Conservation (phyloP, 2,329 filamentous ascomycete genomes). For the Cryphonectria nitschkei region DNA sequence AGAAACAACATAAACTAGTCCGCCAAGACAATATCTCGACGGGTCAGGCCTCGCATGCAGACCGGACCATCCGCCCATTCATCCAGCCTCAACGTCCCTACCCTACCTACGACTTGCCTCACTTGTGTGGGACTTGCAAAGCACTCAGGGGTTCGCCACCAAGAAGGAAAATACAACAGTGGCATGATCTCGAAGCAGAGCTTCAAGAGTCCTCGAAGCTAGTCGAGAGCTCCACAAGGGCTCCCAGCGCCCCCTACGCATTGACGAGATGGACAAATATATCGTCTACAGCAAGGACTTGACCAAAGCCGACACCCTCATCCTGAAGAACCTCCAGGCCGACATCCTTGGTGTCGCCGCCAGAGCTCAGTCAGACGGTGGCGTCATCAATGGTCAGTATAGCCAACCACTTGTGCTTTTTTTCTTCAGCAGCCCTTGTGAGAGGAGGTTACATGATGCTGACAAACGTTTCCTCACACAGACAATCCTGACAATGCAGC, state of each 20-base stretch:
- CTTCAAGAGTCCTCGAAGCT: not conserved
- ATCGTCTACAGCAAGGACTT: constrained; percentile 45
- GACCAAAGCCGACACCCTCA: constrained; percentile 45
- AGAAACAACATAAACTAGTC: not conserved
- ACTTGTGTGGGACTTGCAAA: not conserved
- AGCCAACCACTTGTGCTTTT: not conserved
- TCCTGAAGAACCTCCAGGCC: constrained; percentile 45
- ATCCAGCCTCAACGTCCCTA: not conserved
- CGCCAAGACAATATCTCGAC: not conserved
- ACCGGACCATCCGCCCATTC: not conserved
- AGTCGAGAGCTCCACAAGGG: not conserved
- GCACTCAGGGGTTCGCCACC: not conserved
- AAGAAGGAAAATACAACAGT: not conserved
- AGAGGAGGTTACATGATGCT: not conserved
- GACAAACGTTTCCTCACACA: not conserved
- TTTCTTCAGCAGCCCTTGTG: not conserved
- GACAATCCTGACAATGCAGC: constrained; percentile 23
- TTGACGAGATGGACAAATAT: constrained; percentile 35
- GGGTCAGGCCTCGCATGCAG: not conserved
- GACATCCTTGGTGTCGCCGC: constrained; percentile 40
- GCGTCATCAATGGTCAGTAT: constrained; percentile 1
- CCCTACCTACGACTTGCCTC: not conserved
- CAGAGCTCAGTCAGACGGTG: constrained; percentile 25
- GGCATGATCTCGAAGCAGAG: not conserved
- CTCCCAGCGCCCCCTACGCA: not conserved